A percentile compares a stretch with the other conserved stretches of the same genome.
Conservation (phyloP, 2,329 filamentous ascomycete genomes). For the Hymenoscyphus scutula region DNA sequence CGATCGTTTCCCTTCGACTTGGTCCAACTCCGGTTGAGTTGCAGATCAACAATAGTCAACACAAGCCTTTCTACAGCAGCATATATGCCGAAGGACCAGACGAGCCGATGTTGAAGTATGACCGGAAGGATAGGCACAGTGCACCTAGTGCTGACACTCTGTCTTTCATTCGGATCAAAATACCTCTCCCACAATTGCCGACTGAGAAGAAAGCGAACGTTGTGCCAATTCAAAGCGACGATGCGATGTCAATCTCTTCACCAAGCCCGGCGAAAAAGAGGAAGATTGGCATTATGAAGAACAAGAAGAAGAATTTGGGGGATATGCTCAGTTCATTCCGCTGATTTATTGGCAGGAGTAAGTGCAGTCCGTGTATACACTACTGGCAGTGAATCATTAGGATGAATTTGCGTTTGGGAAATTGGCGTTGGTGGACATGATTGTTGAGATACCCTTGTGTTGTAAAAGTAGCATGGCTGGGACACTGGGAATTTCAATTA, state of each 20-base stretch:
- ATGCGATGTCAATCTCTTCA: neutral
- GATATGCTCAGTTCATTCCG: constrained; percentile 27
- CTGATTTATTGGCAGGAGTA: neutral
- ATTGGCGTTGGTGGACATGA: neutral
- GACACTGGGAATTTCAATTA: neutral
- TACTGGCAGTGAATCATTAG: neutral
- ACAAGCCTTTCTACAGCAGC: constrained; percentile 16
- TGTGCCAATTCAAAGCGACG: neutral
- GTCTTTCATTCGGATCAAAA: constrained; percentile 22
- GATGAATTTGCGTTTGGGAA: neutral
- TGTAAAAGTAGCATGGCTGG: neutral
- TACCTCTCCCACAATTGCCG: constrained; percentile 4
- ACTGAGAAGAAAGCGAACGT: neutral
- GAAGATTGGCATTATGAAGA: constrained; percentile 14
- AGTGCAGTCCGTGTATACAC: neutral
- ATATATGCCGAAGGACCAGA: constrained; percentile 2
- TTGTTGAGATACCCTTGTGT: constrained; percentile 6
- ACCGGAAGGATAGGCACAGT: neutral
- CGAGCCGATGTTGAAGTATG: constrained; percentile 9
- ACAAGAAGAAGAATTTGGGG: constrained; percentile 27
- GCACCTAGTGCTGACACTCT: constrained; percentile 5
- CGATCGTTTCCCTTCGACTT: constrained; percentile 33
- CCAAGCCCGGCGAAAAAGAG: constrained; percentile 8
- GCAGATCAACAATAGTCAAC: neutral
- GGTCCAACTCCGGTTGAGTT: constrained; percentile 17